Base-by-base conservation (phyloP, 2,329 filamentous ascomycete genomes). In the Colletotrichum acutatum region DNA sequence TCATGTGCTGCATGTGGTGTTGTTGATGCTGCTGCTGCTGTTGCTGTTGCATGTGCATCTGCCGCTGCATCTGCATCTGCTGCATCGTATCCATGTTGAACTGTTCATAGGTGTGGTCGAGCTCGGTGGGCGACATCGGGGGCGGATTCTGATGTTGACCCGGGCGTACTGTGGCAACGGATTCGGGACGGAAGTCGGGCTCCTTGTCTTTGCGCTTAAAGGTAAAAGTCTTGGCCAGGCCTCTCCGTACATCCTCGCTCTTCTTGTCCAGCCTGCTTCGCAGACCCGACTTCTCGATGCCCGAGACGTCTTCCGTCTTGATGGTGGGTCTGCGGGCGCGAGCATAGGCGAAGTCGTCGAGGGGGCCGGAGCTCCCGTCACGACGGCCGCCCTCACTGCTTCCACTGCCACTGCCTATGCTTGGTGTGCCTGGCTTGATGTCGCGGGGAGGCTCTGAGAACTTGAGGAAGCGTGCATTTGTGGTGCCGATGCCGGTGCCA, bases 241-340 rank as follows among this genome's bases (percentile, higher is more conserved):
- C 87, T 59, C 86, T 86, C 49, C 88, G 82, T 24, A 90, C 85
- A 28, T 83, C 84, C n/a, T 89, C 87, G 75, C 88, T 90, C 76
- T 84, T 88, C 79, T 87, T 88, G 75, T 90, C 89, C 60, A 90
- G 80, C 26, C 83, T 84, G 57, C 81, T 86, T 58, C 89, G 83
- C 61, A 90, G 81, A 0, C 86, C 86, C 2, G 87, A 90, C 75
- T 87, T 88, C 76, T 90, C 88, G 62, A 90, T 89, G 7, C 85
- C 86, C 1, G 86, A 87, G 1, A 87, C 83, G 54, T 89, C 87
- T 32, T 88, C 86, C 0, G 85, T 84, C 77, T 83, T 84, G 75
- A 87, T 78, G 11, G 83, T 83, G 0, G 85, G 83, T 53, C 84
- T 83, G 64, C 85, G 80, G 0, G 82, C 81, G 12, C 85, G 82